These are phyloP conservation scores for Phyllosticta ampelicida DNA, from an alignment of 2,329 filamentous ascomycete species.

Conservation along the genomic window DNA sequence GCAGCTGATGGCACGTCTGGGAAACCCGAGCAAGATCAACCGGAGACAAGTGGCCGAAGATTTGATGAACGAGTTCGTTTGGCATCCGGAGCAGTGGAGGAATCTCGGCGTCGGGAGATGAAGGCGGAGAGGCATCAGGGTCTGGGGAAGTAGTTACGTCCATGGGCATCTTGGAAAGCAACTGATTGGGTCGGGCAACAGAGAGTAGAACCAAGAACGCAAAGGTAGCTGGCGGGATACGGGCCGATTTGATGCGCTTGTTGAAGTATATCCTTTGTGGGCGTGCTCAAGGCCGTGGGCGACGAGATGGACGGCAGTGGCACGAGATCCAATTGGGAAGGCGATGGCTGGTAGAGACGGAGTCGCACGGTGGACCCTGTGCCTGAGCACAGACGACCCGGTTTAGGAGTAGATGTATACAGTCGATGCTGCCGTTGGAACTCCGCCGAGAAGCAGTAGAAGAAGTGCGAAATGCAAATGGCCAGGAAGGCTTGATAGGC, in stretches of 20 bases:
- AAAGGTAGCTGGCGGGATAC: not conserved
- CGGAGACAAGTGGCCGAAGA: slow-evolving; percentile 56
- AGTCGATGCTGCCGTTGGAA: not conserved
- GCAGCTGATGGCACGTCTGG: slow-evolving; percentile 51
- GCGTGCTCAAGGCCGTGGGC: not conserved
- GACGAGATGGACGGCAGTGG: not conserved
- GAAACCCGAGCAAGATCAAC: slow-evolving; percentile 51
- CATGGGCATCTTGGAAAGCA: not conserved
- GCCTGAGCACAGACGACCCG: not conserved
- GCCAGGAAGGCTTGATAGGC: not conserved
- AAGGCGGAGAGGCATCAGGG: slow-evolving; percentile 11
- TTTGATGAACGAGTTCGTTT: slow-evolving; percentile 61
- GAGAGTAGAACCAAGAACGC: not conserved
- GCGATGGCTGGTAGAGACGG: not conserved
- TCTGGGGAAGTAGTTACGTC: not conserved
- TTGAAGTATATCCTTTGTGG: not conserved
- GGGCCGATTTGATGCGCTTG: not conserved
- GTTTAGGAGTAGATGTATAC: not conserved
- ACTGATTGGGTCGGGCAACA: not conserved
- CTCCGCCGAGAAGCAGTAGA: not conserved
- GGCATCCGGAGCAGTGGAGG: slow-evolving; percentile 50
- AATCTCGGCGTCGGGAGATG: not conserved
- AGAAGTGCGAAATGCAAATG: not conserved
- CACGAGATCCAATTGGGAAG: not conserved
- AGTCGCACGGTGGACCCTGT: not conserved